Evolutionary conservation across 192 early-diverging fungal species (phyloP).

Genomic region (Linnemannia zychae): DNA sequence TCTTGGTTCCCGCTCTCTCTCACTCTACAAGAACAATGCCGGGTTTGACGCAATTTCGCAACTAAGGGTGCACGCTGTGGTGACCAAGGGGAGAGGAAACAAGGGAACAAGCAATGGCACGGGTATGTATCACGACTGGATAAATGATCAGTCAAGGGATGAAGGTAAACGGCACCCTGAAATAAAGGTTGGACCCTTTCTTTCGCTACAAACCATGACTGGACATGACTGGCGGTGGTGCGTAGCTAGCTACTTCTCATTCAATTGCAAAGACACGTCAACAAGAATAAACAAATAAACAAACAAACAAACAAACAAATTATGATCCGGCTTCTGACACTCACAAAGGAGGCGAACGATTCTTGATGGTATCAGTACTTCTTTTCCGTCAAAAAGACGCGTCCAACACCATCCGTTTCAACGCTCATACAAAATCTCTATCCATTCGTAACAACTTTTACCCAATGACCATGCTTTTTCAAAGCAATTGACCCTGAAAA

Average conservation of each 20-base stretch:
- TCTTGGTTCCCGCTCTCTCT: not conserved
- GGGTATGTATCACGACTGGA: no score
- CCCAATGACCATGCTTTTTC: no score
- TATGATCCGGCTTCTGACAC: not conserved
- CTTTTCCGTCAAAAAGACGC: not conserved
- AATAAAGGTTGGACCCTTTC: no score
- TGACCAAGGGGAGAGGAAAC: not conserved
- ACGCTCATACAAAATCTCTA: not conserved
- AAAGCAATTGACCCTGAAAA: not conserved
- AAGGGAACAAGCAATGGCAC: not conserved
- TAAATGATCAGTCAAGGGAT: not conserved
- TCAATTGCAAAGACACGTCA: constrained; percentile 11
- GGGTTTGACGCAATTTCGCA: not conserved
- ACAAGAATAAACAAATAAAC: constrained; percentile 1
- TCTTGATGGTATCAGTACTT: not conserved
- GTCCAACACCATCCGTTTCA: not conserved
- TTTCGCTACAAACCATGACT: no score
- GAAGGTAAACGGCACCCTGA: no score
- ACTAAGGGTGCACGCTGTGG: not conserved
- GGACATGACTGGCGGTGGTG: no score
- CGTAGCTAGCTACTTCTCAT: no score
- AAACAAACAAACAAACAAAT: no score
- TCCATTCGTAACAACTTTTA: no score
- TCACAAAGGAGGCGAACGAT: not conserved
- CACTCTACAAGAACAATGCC: not conserved